Evolutionary conservation across 1,284 basidiomycete genomes (phyloP).

Genomic region (Malassezia caprae): DNA sequence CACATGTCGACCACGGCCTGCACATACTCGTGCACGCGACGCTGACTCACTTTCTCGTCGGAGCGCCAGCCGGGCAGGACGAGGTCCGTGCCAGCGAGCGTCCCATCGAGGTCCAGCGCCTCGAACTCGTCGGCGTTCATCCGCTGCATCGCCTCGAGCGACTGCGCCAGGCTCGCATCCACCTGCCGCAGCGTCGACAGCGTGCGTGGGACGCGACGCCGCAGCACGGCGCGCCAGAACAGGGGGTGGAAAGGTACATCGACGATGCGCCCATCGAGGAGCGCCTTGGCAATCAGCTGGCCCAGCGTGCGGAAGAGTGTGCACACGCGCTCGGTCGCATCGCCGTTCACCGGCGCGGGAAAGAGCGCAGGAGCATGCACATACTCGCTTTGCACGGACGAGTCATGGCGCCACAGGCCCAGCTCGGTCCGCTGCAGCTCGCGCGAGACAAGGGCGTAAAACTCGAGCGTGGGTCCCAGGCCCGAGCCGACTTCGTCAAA

Average conservation of each 20-base stretch:
- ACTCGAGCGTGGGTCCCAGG: constrained; percentile 93
- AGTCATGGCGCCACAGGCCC: constrained; percentile 77
- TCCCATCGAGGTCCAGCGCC: constrained; percentile 87
- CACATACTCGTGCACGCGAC: constrained; percentile 82
- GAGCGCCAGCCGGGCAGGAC: constrained; percentile 64
- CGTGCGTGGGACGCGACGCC: constrained; percentile 69
- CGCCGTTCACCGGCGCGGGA: constrained; percentile 51
- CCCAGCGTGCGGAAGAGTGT: constrained; percentile 82
- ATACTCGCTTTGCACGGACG: constrained; percentile 50
- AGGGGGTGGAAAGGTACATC: constrained; percentile 86
- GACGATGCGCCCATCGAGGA: constrained; percentile 93
- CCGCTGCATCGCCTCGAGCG: constrained; percentile 64
- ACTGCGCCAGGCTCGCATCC: constrained; percentile 72
- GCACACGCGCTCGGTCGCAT: constrained; percentile 33
- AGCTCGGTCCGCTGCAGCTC: constrained; percentile 80
- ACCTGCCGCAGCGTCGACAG: constrained; percentile 65
- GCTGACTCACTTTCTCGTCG: constrained; percentile 67
- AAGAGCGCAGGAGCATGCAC: constrained; percentile 68
- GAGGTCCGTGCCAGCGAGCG: constrained; percentile 78
- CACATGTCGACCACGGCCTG: constrained; percentile 25
- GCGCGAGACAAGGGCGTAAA: constrained; percentile 84
- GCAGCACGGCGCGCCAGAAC: constrained; percentile 77
- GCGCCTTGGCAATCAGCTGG: constrained; percentile 92
- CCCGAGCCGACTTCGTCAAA: constrained; percentile 98
- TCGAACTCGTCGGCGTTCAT: constrained; percentile 60